These are phyloP conservation scores for Colletotrichum echinochloae DNA, from an alignment of 2,329 filamentous ascomycete species.

Conservation along the genomic window DNA sequence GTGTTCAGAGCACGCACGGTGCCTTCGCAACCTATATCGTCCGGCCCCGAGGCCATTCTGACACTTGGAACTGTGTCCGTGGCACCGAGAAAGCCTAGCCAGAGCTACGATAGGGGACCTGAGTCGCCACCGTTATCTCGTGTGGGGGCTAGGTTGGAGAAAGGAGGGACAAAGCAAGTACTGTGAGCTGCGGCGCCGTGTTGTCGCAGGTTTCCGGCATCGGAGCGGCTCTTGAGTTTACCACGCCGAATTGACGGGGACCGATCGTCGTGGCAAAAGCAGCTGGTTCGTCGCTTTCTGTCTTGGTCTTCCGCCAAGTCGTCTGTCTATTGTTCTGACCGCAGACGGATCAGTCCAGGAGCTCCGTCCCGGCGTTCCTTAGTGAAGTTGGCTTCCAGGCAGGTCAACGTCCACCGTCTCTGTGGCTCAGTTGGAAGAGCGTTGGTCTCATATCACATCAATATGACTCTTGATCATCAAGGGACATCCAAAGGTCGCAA, in stretches of 20 bases:
- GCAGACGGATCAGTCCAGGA: background rate
- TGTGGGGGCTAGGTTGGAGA: background rate
- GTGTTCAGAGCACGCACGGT: background rate
- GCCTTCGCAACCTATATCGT: background rate
- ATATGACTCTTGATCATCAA: constrained; percentile 28
- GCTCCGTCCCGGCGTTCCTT: background rate
- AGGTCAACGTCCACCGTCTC: background rate
- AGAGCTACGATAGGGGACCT: background rate
- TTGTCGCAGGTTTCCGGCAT: constrained; percentile 3
- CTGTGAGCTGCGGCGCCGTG: background rate
- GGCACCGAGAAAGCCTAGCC: constrained; percentile 38
- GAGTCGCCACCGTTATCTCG: constrained; percentile 7
- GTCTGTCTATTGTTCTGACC: background rate
- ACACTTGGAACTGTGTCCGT: constrained; percentile 45
- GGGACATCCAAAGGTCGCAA: constrained; percentile 39
- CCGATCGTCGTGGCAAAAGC: background rate
- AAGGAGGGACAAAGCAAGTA: background rate
- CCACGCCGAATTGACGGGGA: background rate
- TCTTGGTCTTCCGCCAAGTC: background rate
- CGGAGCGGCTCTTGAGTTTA: background rate
- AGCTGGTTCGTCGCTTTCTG: background rate
- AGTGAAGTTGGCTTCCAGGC: rapidly evolving
- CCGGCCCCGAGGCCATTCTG: constrained; percentile 44
- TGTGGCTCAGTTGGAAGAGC: constrained; percentile 40
- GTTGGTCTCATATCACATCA: constrained; percentile 37